phyloP scores from a whole-genome alignment of 257 asterid genomes.

The Solanum lycopersicoides region DNA sequence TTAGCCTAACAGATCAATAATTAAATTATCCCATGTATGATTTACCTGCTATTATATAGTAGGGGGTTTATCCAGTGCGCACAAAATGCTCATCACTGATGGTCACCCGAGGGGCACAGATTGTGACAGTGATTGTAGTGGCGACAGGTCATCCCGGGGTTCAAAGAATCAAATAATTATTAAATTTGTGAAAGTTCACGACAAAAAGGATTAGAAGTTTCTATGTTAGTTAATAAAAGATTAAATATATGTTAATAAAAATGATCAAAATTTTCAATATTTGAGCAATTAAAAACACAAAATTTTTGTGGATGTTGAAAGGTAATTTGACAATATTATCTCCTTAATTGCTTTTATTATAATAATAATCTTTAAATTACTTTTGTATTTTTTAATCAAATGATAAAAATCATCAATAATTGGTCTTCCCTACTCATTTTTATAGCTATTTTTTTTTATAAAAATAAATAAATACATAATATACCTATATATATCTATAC shows the following conservation, averaged over 20 bases:
- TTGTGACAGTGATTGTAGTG: too few relatives aligned
- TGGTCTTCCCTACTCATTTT: not conserved
- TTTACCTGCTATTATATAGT: too few relatives aligned
- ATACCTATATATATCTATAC: too few relatives aligned
- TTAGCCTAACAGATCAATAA: not conserved
- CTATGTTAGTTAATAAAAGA: not conserved
- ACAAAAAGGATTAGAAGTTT: not conserved
- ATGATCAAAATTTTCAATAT: not conserved
- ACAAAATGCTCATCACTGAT: too few relatives aligned
- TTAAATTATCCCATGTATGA: not conserved
- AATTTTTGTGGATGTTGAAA: not conserved
- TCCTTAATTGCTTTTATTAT: not conserved
- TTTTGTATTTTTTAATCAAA: not conserved
- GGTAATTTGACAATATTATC: not conserved
- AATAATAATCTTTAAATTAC: not conserved
- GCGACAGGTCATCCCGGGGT: too few relatives aligned
- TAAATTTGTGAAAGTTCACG: not conserved
- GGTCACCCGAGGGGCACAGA: too few relatives aligned
- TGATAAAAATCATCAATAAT: not conserved
- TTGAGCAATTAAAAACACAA: not conserved
- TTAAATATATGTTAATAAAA: not conserved
- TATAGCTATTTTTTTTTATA: not conserved
- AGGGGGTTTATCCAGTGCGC: too few relatives aligned
- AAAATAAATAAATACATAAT: not conserved
- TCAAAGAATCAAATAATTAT: too few relatives aligned